Evolutionary conservation across 176 grass and related monocot species (phyloP), one percentile per base, ranked within the genome.

Genomic region (Aegilops umbellulata): DNA sequence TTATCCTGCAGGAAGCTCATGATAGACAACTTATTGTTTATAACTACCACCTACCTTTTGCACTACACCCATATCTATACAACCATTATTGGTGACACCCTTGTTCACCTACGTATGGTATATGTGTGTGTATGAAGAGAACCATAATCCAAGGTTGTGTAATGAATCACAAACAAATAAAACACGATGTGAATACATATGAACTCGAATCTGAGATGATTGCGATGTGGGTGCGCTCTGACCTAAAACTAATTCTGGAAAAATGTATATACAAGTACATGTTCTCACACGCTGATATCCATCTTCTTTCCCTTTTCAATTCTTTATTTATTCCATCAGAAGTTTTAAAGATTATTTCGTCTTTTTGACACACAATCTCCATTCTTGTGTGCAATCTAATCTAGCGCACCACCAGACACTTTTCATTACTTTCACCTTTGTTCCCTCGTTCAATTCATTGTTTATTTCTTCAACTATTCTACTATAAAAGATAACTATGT

Each of bases 311-410:
- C 25, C 1, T 64, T 89, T 88, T 86, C n/a, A 8, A 34, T 69
- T 79, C 12, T 79, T 69, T 60, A 68, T 25, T 60, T 77, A 69
- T 82, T 63, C 19, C 47, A 77, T 58, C 14, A 86, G 11, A 22
- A 82, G 20, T 86, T 86, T 55, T 65, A 55, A 65, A 34, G 0
- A 30, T 11, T 49, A 74, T 16, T 14, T 53, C 39, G 55, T 90
- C 62, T 79, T 75, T 49, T 84, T 85, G 42, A 46, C n/a, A 61
- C 36, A 11, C 26, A 60, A 87, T 84, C 44, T 58, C 6, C 35
- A 75, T 75, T 79, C 66, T 26, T 61, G 3, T 61, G 60, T 83
- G 84, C 84, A 87, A 90, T 90, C 80, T 90, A 90, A 87, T 90
- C 74, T 83, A 87, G 57, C 6, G 80, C 80, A 60, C 84, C 66